Percentiles rank a stretch among this genome's conserved stretches.
phyloP scores from a whole-genome alignment of 2,329 filamentous ascomycete genomes.

The Monosporascus ibericus region DNA sequence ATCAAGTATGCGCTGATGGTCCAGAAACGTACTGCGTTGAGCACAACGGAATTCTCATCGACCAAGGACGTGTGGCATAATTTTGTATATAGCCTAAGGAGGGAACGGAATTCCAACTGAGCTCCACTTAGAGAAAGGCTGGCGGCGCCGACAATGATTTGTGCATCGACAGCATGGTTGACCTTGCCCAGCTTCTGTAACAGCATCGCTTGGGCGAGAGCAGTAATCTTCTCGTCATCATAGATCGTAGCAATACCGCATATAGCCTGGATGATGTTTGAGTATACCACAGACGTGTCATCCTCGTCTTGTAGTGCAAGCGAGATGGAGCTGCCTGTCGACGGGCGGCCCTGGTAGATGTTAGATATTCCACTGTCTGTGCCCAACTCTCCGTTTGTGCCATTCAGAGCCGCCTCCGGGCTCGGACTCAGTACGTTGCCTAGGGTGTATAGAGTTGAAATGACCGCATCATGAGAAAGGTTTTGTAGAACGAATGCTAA shows the following conservation, averaged over 20 bases:
- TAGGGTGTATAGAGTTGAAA: constrained; percentile 92
- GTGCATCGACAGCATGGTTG: constrained; percentile 70
- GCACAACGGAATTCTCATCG: constrained; percentile 59
- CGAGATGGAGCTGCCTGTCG: constrained; percentile 73
- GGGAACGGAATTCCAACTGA: constrained; percentile 73
- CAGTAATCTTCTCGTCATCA: constrained; percentile 86
- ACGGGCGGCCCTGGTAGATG: constrained; percentile 49
- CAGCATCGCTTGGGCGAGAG: constrained; percentile 89
- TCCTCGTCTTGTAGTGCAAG: constrained; percentile 69
- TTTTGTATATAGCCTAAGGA: constrained; percentile 78
- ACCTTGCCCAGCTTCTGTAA: constrained; percentile 92
- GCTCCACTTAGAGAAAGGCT: constrained; percentile 71
- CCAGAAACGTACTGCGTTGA: constrained; percentile 59
- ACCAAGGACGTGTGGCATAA: constrained; percentile 67
- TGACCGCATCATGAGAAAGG: constrained; percentile 86
- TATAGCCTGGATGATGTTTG: constrained; percentile 90
- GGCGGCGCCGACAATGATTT: constrained; percentile 79
- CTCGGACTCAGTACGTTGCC: constrained; percentile 86
- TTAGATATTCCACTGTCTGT: constrained; percentile 32
- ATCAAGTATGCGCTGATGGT: background rate
- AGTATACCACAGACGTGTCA: constrained; percentile 70
- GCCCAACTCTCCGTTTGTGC: constrained; percentile 37
- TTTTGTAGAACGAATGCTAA: constrained; percentile 74
- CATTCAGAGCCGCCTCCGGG: constrained; percentile 49
- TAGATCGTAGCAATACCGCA: constrained; percentile 80